Evolutionary conservation across 164 flowering plant species (phyloP).

Genomic region (Macadamia tetraphylla): DNA sequence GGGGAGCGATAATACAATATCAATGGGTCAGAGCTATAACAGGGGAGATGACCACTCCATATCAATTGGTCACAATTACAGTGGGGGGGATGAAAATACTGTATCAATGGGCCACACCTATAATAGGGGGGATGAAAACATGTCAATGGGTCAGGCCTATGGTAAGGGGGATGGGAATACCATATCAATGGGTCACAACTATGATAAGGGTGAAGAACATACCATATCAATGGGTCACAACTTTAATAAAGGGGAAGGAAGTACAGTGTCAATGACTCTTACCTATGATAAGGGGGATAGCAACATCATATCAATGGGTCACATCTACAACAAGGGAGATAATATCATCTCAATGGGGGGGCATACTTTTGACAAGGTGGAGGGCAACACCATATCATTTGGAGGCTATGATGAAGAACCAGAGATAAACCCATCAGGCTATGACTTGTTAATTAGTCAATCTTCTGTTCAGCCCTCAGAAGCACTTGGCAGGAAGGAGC

Average conservation of each 20-base stretch:
- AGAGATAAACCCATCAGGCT: constrained; percentile 29
- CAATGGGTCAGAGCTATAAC: background rate
- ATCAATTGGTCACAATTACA: background rate
- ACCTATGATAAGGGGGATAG: no score
- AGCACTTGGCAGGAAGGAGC: constrained; percentile 19
- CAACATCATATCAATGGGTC: no score
- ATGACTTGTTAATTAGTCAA: constrained; percentile 28
- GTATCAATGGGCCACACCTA: background rate
- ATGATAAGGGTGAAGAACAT: constrained; percentile 16
- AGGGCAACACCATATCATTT: constrained; percentile 34
- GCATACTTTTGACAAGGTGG: constrained; percentile 23
- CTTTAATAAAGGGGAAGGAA: no score
- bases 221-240: no score
- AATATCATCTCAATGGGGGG: constrained; percentile 20
- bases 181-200: constrained; percentile 17
- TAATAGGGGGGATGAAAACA: background rate
- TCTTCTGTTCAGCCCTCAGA: constrained; percentile 31
- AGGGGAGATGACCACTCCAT: background rate
- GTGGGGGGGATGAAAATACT: background rate
- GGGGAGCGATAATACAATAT: background rate
- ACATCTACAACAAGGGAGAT: background rate
- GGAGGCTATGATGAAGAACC: constrained; percentile 42
- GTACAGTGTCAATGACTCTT: no score
- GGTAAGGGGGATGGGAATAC: constrained; percentile 16
- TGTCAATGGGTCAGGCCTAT: constrained; percentile 18